Evolutionary conservation across 345 rosid species (phyloP).

Genomic region (Capsella bursapastoris): DNA sequence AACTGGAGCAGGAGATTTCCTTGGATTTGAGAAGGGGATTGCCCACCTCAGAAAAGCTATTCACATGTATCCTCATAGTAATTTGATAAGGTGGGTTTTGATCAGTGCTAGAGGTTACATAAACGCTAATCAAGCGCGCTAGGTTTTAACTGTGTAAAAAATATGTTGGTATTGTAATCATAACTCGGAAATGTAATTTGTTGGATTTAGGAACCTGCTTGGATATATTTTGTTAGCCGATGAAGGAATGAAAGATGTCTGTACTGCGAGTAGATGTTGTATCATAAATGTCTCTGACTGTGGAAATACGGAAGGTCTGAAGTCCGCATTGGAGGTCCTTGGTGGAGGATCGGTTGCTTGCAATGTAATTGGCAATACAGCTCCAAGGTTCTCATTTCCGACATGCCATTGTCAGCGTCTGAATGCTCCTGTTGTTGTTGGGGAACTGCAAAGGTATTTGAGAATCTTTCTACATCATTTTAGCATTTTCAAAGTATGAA

Average conservation of each 20-base stretch:
- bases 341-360: constrained; percentile 90
- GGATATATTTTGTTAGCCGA: constrained; percentile 80
- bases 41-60: constrained; percentile 78
- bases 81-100: constrained; percentile 65
- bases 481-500: constrained; percentile 4
- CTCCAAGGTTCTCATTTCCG: constrained; percentile 79
- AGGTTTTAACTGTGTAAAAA: constrained; percentile 21
- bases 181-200: constrained; percentile 17
- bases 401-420: constrained; percentile 68
- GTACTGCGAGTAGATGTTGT: constrained; percentile 71
- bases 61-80: constrained; percentile 78
- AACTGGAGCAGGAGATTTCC: constrained; percentile 59
- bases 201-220: constrained; percentile 72
- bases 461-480: constrained; percentile 18
- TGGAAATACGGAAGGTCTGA: constrained; percentile 58
- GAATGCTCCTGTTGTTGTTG: constrained; percentile 59
- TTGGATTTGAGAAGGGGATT: constrained; percentile 73
- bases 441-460: constrained; percentile 75
- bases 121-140: neutral
- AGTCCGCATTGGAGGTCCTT: constrained; percentile 70
- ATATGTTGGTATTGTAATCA: neutral
- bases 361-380: constrained; percentile 69
- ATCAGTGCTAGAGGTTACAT: constrained; percentile 9
- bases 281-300: constrained; percentile 45
- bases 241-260: constrained; percentile 60